These are phyloP conservation scores for Lepiota brunneoincarnata DNA, from an alignment of 768 basidiomycete genomes.

Conservation along the genomic window DNA sequence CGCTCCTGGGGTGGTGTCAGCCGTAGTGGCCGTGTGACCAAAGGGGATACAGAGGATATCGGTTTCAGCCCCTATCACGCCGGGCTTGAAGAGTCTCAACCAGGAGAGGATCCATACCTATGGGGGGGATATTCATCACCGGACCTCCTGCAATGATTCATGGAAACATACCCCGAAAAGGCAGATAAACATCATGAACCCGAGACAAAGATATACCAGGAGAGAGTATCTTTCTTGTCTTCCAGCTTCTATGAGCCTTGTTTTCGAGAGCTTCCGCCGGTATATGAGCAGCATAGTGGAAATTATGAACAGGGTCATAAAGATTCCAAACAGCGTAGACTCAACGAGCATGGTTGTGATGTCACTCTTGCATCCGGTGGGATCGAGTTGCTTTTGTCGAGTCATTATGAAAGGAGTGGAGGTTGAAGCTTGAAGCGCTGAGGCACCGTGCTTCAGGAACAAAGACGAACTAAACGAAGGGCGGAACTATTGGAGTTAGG, in stretches of 20 bases:
- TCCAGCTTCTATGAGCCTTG: not conserved
- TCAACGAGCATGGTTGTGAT: not conserved
- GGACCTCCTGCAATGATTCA: not conserved
- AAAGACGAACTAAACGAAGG: no score
- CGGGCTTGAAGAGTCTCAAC: not conserved
- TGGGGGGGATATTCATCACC: no score
- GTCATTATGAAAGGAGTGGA: not conserved
- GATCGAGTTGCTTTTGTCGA: not conserved
- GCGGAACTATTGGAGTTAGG: no score
- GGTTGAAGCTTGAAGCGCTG: no score
- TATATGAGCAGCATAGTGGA: conserved; percentile 1
- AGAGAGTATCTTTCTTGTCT: not conserved
- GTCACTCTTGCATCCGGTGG: no score
- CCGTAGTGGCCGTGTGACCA: no score
- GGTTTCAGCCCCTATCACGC: not conserved
- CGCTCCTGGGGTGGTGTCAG: not conserved
- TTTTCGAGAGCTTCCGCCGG: not conserved
- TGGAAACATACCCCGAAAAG: not conserved
- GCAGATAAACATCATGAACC: conserved; percentile 4
- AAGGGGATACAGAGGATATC: not conserved
- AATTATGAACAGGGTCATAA: not conserved
- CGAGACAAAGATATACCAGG: not conserved
- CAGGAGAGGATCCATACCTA: conserved; percentile 5
- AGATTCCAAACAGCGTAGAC: not conserved
- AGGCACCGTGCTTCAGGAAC: no score